phyloP scores from a whole-genome alignment of 805 yeast species.

The Limtongia smithiae region DNA sequence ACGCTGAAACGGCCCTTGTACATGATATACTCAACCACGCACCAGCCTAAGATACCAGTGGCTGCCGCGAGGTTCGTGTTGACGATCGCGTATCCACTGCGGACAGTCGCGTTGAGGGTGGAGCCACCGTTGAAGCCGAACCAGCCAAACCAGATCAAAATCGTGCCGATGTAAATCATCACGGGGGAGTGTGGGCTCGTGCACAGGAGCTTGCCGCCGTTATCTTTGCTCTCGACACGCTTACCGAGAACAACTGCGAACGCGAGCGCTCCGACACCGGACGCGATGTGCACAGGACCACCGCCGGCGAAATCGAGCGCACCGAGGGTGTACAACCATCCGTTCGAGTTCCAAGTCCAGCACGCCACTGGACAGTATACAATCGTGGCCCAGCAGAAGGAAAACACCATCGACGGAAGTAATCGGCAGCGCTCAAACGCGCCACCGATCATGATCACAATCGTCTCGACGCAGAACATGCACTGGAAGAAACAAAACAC shows the following conservation, averaged over 20 bases:
- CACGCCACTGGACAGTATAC: constrained; percentile 95
- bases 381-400: constrained; percentile 89
- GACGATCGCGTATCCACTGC: constrained; percentile 91
- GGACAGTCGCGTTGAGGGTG: constrained; percentile 85
- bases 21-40: constrained; percentile 69
- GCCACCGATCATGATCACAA: constrained; percentile 93
- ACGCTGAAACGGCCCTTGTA: constrained; percentile 76
- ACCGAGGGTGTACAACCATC: constrained; percentile 84
- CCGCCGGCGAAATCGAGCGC: constrained; percentile 97
- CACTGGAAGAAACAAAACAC: constrained; percentile 90
- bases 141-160: constrained; percentile 98
- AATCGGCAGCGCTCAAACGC: constrained; percentile 96
- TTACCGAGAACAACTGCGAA: constrained; percentile 89
- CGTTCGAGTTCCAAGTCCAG: constrained; percentile 96
- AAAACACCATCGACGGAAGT: constrained; percentile 93
- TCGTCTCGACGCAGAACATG: constrained; percentile 93
- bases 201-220: constrained; percentile 10
- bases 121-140: constrained; percentile 99
- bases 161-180: constrained; percentile 86
- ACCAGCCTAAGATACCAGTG: constrained; percentile 89
- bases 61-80: constrained; percentile 95
- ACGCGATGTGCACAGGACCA: constrained; percentile 93
- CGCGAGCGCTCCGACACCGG: constrained; percentile 93
- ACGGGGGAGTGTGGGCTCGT: constrained; percentile 80
- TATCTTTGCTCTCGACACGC: constrained; percentile 52